phyloP scores from a whole-genome alignment of 2,329 filamentous ascomycete genomes.

The Penicillium sp. region DNA sequence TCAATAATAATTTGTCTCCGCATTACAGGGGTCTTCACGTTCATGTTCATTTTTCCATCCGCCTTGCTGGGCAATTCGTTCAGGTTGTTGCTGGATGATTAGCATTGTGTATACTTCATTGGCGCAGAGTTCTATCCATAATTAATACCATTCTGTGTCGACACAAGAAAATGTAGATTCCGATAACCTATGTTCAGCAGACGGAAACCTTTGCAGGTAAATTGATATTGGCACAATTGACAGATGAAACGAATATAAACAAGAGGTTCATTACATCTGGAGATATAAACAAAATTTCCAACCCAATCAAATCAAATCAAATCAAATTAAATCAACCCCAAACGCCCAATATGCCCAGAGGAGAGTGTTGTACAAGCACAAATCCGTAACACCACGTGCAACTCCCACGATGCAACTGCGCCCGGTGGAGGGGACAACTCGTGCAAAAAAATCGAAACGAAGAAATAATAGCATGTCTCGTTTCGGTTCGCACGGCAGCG shows the following conservation, averaged over 20 bases:
- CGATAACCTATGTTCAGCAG: too few species aligned
- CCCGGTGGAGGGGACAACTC: neutral
- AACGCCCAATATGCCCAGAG: slow-evolving; percentile 39
- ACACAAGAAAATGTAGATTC: neutral
- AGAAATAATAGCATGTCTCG: too few species aligned
- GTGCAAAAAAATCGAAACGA: too few species aligned
- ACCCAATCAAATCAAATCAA: too few species aligned
- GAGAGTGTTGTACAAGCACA: slow-evolving; percentile 37
- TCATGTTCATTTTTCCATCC: neutral
- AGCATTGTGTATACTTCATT: slow-evolving; percentile 4
- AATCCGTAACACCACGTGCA: slow-evolving; percentile 23
- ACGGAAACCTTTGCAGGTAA: too few species aligned
- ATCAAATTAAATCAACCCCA: slow-evolving; percentile 11
- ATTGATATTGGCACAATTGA: too few species aligned
- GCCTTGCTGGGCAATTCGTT: neutral
- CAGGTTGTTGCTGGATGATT: slow-evolving; percentile 5
- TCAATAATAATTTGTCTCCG: neutral
- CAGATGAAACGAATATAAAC: too few species aligned
- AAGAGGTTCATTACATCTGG: too few species aligned
- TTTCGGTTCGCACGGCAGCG: too few species aligned
- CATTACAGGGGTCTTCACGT: neutral
- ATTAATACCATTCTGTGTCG: slow-evolving; percentile 13
- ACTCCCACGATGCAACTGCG: slow-evolving; percentile 9
- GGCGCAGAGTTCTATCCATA: slow-evolving; percentile 12
- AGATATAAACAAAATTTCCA: too few species aligned